Conservation (phyloP, 768 basidiomycete genomes). For the Roridomyces roridus region DNA sequence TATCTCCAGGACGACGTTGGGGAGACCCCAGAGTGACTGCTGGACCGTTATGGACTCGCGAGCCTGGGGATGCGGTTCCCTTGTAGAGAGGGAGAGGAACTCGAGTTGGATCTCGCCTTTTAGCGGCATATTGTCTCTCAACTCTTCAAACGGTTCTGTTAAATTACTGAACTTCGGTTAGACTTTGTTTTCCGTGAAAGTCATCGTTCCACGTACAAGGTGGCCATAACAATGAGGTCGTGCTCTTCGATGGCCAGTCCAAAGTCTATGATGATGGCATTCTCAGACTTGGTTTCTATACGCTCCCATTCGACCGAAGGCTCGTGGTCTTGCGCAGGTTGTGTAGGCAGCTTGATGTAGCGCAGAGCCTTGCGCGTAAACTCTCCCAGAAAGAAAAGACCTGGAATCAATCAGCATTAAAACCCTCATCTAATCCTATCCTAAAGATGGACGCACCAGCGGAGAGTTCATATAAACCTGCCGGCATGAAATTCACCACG, state of each 20-base stretch:
- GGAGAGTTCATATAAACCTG: slow-evolving; percentile 22
- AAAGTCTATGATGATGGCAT: slow-evolving; percentile 18
- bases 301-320: slow-evolving; percentile 8
- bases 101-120: slow-evolving; percentile 22
- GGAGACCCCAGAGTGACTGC: slow-evolving; percentile 30
- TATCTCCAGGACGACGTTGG: slow-evolving; percentile 49
- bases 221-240: slow-evolving; percentile 24
- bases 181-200: not conserved
- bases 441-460: not conserved
- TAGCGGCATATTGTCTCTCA: too few species aligned
- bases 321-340: not conserved
- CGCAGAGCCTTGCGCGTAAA: not conserved
- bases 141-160: not conserved
- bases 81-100: slow-evolving; percentile 42
- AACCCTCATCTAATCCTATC: too few species aligned
- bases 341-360: slow-evolving; percentile 14
- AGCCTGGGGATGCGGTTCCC: slow-evolving; percentile 42
- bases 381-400: slow-evolving; percentile 20
- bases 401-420: too few species aligned
- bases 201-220: slow-evolving; percentile 13
- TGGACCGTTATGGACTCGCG: slow-evolving; percentile 36
- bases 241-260: slow-evolving; percentile 24
- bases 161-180: not conserved
- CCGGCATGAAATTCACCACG: not conserved
- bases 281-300: not conserved